phyloP scores from a whole-genome alignment of 768 basidiomycete species.

The Solioccasus polychromus region DNA sequence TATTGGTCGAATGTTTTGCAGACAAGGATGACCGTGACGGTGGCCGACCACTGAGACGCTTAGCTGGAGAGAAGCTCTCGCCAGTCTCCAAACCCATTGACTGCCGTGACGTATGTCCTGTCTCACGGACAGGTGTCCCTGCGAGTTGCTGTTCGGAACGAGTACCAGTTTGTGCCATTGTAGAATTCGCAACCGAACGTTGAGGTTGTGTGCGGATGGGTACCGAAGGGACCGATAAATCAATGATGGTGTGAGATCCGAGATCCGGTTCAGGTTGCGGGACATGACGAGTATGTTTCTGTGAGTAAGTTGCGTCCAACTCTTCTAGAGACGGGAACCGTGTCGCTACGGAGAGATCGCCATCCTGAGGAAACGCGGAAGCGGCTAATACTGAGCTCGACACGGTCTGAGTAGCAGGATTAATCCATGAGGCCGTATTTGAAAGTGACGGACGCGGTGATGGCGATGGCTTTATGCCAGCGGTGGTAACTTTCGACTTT shows the following conservation, averaged over 20 bases:
- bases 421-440: constrained; percentile 10
- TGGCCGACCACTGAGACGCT: constrained; percentile 19
- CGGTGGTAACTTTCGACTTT: constrained; percentile 19
- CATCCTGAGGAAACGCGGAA: constrained; percentile 32
- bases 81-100: constrained; percentile 15
- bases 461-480: constrained; percentile 21
- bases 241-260: constrained; percentile 16
- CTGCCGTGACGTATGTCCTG: constrained; percentile 10
- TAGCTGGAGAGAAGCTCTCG: constrained; percentile 11
- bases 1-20: constrained; percentile 47
- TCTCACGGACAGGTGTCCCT: constrained; percentile 49
- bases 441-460: constrained; percentile 30
- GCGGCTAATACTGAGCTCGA: constrained; percentile 43
- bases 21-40: constrained; percentile 42
- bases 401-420: constrained; percentile 14
- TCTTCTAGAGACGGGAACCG: constrained; percentile 89
- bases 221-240: constrained; percentile 22
- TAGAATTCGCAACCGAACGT: constrained; percentile 13
- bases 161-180: constrained; percentile 35
- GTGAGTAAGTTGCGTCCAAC: constrained; percentile 53
- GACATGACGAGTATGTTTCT: constrained; percentile 16
- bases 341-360: constrained; percentile 56
- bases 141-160: constrained; percentile 61
- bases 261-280: constrained; percentile 12
- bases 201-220: constrained; percentile 21